Percentiles rank a stretch among this genome's conserved stretches.
Conservation (phyloP, 768 basidiomycete species). For the Boletus reticulatus region DNA sequence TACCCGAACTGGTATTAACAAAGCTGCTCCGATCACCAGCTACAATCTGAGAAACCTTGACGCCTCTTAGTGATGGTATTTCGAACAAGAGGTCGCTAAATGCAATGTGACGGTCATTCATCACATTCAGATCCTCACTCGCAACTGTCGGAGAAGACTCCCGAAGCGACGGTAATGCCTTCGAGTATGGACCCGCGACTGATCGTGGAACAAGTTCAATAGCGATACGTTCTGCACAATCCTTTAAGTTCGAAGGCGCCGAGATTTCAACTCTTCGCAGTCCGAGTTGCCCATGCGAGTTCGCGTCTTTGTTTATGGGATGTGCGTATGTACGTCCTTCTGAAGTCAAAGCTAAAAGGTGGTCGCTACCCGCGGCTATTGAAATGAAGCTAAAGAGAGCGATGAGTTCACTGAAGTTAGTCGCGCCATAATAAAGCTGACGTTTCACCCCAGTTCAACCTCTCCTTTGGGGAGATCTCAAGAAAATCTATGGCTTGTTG, state of each 20-base stretch:
- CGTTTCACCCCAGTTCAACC: constrained; percentile 66
- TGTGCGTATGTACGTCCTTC: constrained; percentile 75
- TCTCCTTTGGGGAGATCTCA: constrained; percentile 57
- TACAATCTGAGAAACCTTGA: constrained; percentile 65
- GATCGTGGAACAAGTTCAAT: constrained; percentile 60
- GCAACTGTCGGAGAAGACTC: constrained; percentile 14
- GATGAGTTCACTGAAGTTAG: constrained; percentile 9
- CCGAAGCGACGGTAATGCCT: constrained; percentile 42
- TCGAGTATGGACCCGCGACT: constrained; percentile 48
- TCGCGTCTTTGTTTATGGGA: constrained; percentile 72
- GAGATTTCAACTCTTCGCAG: constrained; percentile 60
- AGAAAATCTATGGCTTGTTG: constrained; percentile 53
- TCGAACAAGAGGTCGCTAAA: constrained; percentile 75
- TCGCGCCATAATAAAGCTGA: constrained; percentile 28
- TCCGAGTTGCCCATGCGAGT: constrained; percentile 82
- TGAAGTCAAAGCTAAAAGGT: constrained; percentile 70
- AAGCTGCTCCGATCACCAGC: constrained; percentile 75
- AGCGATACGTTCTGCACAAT: constrained; percentile 30
- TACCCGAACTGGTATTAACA: constrained; percentile 61
- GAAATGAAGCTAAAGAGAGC: constrained; percentile 54
- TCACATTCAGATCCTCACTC: constrained; percentile 24
- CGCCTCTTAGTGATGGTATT: constrained; percentile 65
- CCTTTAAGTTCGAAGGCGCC: constrained; percentile 23
- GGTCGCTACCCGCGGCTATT: constrained; percentile 70
- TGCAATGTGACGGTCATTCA: constrained; percentile 45